Evolutionary conservation across 1,284 basidiomycete genomes (phyloP).

Genomic region (Heterobasidion annosum): DNA sequence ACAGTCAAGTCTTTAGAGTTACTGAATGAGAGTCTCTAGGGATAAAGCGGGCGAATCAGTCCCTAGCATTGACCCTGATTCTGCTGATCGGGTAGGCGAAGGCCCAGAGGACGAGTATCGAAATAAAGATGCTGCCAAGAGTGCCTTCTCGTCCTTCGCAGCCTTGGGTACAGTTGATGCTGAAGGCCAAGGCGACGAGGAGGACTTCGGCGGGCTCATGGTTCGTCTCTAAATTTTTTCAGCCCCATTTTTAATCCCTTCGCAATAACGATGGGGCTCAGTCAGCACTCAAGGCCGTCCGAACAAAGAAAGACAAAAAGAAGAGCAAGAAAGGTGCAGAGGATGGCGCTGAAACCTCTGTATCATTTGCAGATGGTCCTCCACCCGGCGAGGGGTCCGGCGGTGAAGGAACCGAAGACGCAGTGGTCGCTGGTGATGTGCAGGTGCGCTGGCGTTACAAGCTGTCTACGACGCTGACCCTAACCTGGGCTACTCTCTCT

Average conservation of each 20-base stretch:
- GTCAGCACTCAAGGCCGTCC: constrained; percentile 42
- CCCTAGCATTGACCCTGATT: constrained; percentile 28
- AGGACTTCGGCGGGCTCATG: constrained; percentile 80
- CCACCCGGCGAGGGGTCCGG: constrained; percentile 25
- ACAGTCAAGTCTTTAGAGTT: constrained; percentile 1
- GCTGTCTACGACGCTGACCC: no score
- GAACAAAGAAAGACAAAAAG: constrained; percentile 47
- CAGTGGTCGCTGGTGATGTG: no score
- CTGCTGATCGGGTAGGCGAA: constrained; percentile 22
- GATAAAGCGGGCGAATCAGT: constrained; percentile 60
- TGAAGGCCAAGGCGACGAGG: constrained; percentile 51
- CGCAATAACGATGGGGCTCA: constrained; percentile 8
- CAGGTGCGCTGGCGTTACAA: no score
- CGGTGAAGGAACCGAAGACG: constrained; percentile 15
- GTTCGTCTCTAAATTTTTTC: constrained; percentile 30
- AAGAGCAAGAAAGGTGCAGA: constrained; percentile 37
- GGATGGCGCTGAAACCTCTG: constrained; percentile 15
- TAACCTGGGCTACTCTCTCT: no score
- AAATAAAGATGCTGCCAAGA: constrained; percentile 17
- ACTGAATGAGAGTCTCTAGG: constrained; percentile 29
- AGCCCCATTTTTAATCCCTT: constrained; percentile 1
- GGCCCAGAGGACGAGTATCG: constrained; percentile 33
- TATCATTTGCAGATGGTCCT: constrained; percentile 25
- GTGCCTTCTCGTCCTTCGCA: constrained; percentile 44
- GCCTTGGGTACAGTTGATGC: constrained; percentile 39